phyloP scores from a whole-genome alignment of 495 filamentous ascomycete species.

The Podospora conica region DNA sequence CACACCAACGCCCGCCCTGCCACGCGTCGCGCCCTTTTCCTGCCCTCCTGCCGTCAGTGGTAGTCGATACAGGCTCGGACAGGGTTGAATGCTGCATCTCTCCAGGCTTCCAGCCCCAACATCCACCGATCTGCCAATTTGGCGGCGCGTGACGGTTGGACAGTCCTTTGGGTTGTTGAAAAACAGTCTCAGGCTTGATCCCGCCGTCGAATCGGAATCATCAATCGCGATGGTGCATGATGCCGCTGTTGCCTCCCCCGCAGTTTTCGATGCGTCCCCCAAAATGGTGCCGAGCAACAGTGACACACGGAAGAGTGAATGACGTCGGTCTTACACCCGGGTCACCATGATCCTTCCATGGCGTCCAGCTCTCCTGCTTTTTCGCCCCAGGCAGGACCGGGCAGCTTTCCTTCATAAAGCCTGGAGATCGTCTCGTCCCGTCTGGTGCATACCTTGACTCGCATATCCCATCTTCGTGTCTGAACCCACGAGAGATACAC shows the following conservation, averaged over 20 bases:
- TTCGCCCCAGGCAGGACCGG: not conserved
- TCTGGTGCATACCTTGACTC: not conserved
- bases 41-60: too few species aligned
- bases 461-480: not conserved
- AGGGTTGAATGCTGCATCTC: not conserved
- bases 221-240: conserved; percentile 4
- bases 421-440: not conserved
- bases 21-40: not conserved
- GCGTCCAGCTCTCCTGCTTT: not conserved
- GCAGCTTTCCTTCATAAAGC: not conserved
- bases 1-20: not conserved
- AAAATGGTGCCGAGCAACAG: conserved; percentile 1
- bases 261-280: conserved; percentile 2
- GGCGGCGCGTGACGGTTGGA: not conserved
- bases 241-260: conserved; percentile 8
- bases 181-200: not conserved
- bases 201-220: conserved; percentile 12
- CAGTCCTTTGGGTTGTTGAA: not conserved
- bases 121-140: not conserved
- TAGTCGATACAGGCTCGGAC: too few species aligned
- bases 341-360: conserved; percentile 18
- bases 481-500: not conserved
- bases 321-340: conserved; percentile 27
- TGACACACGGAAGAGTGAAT: conserved; percentile 17
- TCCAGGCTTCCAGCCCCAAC: not conserved